phyloP scores from a whole-genome alignment of 169 alveolate species.

The Eimeria falciformis region DNA sequence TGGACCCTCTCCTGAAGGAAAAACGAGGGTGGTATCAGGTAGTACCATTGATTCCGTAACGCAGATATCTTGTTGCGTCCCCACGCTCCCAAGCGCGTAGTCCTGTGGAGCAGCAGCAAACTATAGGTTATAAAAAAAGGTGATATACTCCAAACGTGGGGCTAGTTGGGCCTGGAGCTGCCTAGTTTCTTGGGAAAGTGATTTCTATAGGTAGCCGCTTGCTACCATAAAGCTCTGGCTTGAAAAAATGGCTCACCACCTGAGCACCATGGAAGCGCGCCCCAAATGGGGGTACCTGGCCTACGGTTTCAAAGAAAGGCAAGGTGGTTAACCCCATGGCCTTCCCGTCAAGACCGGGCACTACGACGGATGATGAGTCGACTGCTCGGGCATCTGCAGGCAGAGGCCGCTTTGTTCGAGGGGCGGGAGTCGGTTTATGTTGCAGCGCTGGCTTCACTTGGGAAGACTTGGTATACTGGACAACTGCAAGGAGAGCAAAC shows the following conservation, averaged over 20 bases:
- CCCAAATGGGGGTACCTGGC: not conserved
- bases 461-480: not conserved
- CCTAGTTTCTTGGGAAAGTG: not conserved
- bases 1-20: not conserved
- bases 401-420: no score
- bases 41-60: constrained; percentile 30
- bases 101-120: not conserved
- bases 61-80: constrained; percentile 12
- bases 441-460: not conserved
- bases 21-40: not conserved
- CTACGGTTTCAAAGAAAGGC: not conserved
- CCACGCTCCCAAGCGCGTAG: constrained; percentile 5
- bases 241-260: not conserved
- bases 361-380: not conserved
- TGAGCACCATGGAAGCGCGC: constrained; percentile 24
- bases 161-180: not conserved
- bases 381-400: not conserved
- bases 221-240: not conserved
- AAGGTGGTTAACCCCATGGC: not conserved
- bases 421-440: no score
- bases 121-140: not conserved
- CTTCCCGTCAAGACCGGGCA: not conserved
- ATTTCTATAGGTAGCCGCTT: not conserved
- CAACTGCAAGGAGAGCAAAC: not conserved
- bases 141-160: not conserved